Conservation (phyloP, 2,329 filamentous ascomycete genomes). For the Penicillium frequentans region DNA sequence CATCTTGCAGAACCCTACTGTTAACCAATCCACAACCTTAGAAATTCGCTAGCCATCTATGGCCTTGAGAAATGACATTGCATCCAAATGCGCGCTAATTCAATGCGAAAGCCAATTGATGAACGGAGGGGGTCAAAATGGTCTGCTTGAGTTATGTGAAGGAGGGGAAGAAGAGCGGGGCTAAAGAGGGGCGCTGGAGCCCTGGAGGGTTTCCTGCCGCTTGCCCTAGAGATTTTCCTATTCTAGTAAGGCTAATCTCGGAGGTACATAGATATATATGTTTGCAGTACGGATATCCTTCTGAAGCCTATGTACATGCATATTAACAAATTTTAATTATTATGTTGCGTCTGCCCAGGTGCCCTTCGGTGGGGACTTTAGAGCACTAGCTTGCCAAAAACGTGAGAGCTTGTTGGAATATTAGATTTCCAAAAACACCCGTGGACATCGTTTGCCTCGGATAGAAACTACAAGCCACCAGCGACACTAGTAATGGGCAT, state of each 20-base stretch:
- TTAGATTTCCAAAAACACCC: too few relatives aligned
- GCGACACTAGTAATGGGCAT: too few relatives aligned
- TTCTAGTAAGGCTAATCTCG: too few relatives aligned
- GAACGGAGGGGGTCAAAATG: not conserved
- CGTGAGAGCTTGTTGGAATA: too few relatives aligned
- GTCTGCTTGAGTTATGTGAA: not conserved
- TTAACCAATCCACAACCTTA: not conserved
- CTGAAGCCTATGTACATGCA: too few relatives aligned
- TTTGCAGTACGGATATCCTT: too few relatives aligned
- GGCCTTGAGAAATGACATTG: not conserved
- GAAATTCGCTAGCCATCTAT: not conserved
- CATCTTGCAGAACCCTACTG: not conserved
- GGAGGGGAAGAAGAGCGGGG: not conserved
- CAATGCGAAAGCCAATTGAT: not conserved
- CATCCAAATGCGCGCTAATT: not conserved
- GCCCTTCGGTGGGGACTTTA: too few relatives aligned
- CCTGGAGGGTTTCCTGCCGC: not conserved
- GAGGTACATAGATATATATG: not conserved
- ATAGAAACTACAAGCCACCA: too few relatives aligned
- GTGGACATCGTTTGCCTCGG: too few relatives aligned
- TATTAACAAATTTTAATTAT: too few relatives aligned
- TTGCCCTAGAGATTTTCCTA: not conserved
- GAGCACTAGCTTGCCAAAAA: too few relatives aligned
- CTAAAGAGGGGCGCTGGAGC: not conserved
- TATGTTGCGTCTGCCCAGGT: too few relatives aligned